A percentile compares a stretch with the other conserved stretches of the same genome.
These are phyloP conservation scores for Hypoxylon fuscum DNA, from an alignment of 495 filamentous ascomycete genomes.

Conservation along the genomic window DNA sequence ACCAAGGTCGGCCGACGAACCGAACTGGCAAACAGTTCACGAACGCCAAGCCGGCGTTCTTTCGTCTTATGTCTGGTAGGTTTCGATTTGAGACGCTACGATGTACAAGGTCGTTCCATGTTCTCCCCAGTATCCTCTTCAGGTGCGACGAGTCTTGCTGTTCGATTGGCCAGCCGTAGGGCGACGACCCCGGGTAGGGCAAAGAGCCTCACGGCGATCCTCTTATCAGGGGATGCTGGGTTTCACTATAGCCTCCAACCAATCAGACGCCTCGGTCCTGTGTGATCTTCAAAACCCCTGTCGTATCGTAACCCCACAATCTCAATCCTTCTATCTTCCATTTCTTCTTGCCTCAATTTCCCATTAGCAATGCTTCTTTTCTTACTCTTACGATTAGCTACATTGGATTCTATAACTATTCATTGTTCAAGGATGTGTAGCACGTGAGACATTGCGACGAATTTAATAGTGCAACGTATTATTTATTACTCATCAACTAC, in stretches of 20 bases:
- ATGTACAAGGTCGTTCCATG: conserved; percentile 2
- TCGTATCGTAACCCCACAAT: conserved; percentile 26
- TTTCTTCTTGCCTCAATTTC: conserved; percentile 6
- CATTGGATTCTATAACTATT: not conserved
- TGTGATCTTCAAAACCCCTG: conserved; percentile 42
- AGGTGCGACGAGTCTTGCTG: not conserved
- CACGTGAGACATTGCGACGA: not conserved
- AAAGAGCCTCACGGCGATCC: conserved; percentile 39
- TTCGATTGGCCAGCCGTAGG: conserved; percentile 19
- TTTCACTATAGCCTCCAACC: conserved; percentile 38
- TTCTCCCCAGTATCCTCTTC: conserved; percentile 7
- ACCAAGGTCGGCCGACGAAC: conserved; percentile 11
- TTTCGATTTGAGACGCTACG: conserved; percentile 24
- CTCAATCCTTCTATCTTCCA: conserved; percentile 14
- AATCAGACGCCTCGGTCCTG: conserved; percentile 28
- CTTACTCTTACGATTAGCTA: not conserved
- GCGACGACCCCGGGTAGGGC: conserved; percentile 1
- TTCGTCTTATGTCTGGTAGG: conserved; percentile 35
- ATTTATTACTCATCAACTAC: conserved; percentile 5
- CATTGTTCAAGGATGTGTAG: not conserved
- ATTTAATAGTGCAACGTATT: not conserved
- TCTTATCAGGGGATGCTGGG: conserved; percentile 27
- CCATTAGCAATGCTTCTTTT: not conserved
- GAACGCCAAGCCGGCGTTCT: conserved; percentile 5
- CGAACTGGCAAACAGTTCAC: conserved; percentile 10